Percentiles rank a stretch among this genome's conserved stretches.
Conservation (phyloP, 78 protist species). For the Carpediemonas membranifera region DNA sequence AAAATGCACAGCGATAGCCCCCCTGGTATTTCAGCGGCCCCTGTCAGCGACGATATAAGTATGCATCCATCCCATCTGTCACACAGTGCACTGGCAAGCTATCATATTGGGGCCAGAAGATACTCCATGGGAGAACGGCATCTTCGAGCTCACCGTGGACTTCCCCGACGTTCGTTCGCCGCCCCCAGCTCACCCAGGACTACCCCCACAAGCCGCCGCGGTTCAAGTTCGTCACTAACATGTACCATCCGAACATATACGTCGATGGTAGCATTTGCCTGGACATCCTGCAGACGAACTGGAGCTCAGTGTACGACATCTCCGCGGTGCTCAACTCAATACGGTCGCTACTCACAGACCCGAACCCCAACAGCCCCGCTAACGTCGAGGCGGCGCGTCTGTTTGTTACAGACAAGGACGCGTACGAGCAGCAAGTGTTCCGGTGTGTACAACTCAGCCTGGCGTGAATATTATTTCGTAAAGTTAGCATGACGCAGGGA, state of each 20-base stretch:
- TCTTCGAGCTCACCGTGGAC: conserved; percentile 81
- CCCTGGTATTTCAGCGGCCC: too few species aligned
- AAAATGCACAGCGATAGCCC: too few species aligned
- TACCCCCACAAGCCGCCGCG: conserved; percentile 96
- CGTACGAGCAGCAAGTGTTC: too few species aligned
- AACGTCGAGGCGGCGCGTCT: conserved; percentile 91
- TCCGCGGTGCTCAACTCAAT: conserved; percentile 95
- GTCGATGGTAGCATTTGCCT: conserved; percentile 96
- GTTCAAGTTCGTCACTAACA: conserved; percentile 82
- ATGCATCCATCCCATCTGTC: too few species aligned
- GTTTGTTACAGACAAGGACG: conserved; percentile 27
- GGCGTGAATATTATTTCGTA: neutral
- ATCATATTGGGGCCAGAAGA: conserved; percentile 97
- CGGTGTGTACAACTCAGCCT: conserved; percentile 1
- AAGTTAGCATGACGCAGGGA: neutral
- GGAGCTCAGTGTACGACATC: conserved; percentile 75
- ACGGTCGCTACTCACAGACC: conserved; percentile 93
- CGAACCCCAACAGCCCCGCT: conserved; percentile 97
- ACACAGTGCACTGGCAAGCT: conserved; percentile 94
- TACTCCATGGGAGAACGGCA: conserved; percentile 96
- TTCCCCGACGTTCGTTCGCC: too few species aligned
- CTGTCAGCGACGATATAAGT: too few species aligned
- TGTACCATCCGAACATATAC: conserved; percentile 78
- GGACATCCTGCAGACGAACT: conserved; percentile 93
- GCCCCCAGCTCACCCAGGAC: too few species aligned